Base-by-base conservation (phyloP, 2,329 filamentous ascomycete species). In the Cytospora schulzeri region DNA sequence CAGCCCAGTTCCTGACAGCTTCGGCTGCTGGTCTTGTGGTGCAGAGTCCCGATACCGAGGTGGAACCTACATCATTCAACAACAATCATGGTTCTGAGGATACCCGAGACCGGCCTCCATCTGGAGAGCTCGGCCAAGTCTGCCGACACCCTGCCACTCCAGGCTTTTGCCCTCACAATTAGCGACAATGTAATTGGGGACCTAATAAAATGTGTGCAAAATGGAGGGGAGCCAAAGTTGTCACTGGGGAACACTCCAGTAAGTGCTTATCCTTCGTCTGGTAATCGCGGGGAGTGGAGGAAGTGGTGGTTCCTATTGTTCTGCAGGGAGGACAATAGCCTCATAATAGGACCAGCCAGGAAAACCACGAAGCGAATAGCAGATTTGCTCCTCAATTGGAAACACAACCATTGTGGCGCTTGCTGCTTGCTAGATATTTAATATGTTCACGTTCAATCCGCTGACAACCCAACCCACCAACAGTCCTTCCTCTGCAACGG, bases 121-220 rank as follows among this genome's bases (percentile, higher is more conserved):
- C 78, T 88, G 74, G 83, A 84, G 72, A 80, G 80, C 75, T 78
- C 81, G 67, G 76, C 80, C 68, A 78, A 79, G 59, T 73, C 76
- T 62, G 73, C 70, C 71, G 76, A 78, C 59, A 74, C 77, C 64
- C 75, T 84, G 45, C 83, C 82, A 11, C 77, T 79, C 33, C 84
- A 87, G 71, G 84, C 83, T 35, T 85, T 89, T 71, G 81, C 84
- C 68, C 76, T 89, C 63, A 81, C 78, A n/a, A 75, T 89, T 67
- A 81, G 78, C 69, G 82, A 87, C 72, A 78, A 78, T 72, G 78
- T 86, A 59, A 83, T 89, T 70, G 84, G 87, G 72, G 80, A 85
- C 67, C 84, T 89, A 82, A 87, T 89, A 69, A 80, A 80, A 73
- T 85, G 83, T 70, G 80, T 85, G 48, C 82, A 83, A 70, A 80